These are phyloP conservation scores for Xylaria cubensis DNA, from an alignment of 495 filamentous ascomycete species.

Conservation along the genomic window DNA sequence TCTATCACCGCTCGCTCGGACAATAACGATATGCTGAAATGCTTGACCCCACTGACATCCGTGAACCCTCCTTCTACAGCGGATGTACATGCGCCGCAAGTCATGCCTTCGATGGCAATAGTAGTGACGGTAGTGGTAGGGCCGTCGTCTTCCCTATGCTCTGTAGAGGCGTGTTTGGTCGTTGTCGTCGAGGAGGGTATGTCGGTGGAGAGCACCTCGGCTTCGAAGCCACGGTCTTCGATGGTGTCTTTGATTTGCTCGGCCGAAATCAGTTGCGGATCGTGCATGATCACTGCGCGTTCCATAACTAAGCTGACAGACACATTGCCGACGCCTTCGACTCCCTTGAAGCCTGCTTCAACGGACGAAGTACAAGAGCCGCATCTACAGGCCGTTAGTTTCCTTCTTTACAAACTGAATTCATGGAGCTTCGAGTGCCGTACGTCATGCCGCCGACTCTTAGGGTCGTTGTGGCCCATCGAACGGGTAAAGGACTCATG, in stretches of 20 bases:
- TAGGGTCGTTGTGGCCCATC: conserved; percentile 89
- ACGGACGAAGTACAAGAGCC: conserved; percentile 89
- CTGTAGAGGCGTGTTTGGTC: conserved; percentile 33
- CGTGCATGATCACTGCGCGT: conserved; percentile 87
- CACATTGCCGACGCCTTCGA: conserved; percentile 80
- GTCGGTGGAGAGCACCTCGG: conserved; percentile 87
- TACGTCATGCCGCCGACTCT: conserved; percentile 90
- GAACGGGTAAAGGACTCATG: conserved; percentile 50
- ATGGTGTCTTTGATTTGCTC: conserved; percentile 82
- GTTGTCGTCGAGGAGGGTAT: conserved; percentile 53
- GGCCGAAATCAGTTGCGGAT: conserved; percentile 74
- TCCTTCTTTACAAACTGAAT: not conserved
- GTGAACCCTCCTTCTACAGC: conserved; percentile 86
- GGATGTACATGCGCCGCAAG: conserved; percentile 93
- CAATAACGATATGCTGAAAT: conserved; percentile 92
- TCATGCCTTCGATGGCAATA: conserved; percentile 91
- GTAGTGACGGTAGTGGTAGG: conserved; percentile 69
- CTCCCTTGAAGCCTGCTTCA: conserved; percentile 79
- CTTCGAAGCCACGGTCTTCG: conserved; percentile 94
- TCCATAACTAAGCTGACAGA: conserved; percentile 93
- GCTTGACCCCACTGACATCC: conserved; percentile 74
- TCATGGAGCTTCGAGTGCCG: not conserved
- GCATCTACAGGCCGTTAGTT: conserved; percentile 54
- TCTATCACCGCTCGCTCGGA: conserved; percentile 90
- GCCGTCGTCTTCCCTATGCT: conserved; percentile 40